Evolutionary conservation across 306 rosid species (phyloP).

Genomic region (Glycine soja): DNA sequence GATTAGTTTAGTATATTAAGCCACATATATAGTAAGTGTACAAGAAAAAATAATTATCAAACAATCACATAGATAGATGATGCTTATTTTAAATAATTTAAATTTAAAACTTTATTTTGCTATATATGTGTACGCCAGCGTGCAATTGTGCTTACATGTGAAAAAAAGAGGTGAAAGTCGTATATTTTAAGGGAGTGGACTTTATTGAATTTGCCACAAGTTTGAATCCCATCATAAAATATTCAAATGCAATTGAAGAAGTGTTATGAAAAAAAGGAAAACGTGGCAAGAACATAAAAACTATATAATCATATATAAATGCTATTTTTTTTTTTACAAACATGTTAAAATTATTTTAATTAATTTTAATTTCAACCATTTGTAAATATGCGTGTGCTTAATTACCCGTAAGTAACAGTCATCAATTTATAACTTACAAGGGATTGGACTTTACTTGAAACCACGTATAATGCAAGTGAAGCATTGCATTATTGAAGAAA

Average conservation of each 20-base stretch:
- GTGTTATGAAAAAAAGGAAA: neutral
- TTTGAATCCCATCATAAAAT: neutral
- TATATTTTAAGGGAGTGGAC: neutral
- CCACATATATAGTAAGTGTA: neutral
- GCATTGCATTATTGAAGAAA: neutral
- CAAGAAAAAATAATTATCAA: neutral
- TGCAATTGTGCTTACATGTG: neutral
- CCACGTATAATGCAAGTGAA: neutral
- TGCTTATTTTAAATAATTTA: neutral
- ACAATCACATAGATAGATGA: neutral
- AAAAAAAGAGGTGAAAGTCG: neutral
- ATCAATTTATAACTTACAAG: no score
- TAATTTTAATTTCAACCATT: no score
- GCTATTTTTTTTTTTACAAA: no score
- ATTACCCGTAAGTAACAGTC: no score
- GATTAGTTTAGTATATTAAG: neutral
- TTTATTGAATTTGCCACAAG: neutral
- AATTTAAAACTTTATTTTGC: no score
- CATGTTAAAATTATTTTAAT: no score
- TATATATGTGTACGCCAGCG: neutral
- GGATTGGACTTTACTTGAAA: neutral
- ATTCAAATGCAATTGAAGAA: neutral
- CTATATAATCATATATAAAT: neutral
- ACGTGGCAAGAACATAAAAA: neutral
- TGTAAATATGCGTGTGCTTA: neutral